A percentile compares a stretch with the other conserved stretches of the same genome.
Evolutionary conservation across 257 asterid genomes (phyloP).

Genomic region (Solanum bulbocastanum): DNA sequence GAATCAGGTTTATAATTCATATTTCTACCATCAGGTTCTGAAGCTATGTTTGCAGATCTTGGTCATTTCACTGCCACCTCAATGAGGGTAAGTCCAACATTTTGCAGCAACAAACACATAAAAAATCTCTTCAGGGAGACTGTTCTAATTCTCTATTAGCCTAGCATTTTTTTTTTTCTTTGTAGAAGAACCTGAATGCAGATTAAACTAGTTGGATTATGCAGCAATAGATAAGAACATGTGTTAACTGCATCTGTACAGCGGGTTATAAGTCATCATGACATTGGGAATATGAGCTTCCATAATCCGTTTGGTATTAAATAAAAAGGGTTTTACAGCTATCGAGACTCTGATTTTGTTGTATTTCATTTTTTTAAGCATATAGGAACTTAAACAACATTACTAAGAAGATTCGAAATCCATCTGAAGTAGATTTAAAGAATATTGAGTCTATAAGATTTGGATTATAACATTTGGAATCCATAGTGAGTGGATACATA

Average conservation of each 20-base stretch:
- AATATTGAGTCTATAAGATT: neutral
- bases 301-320: neutral
- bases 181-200: neutral
- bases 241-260: neutral
- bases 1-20: neutral
- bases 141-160: neutral
- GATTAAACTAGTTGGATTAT: neutral
- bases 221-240: neutral
- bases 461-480: neutral
- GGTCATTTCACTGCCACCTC: constrained; percentile 86
- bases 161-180: neutral
- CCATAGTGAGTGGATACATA: neutral
- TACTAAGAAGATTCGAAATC: neutral
- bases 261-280: neutral
- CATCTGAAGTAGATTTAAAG: neutral
- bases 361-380: neutral
- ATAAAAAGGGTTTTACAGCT: neutral
- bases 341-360: neutral
- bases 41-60: constrained; percentile 98
- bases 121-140: neutral
- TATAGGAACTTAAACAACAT: neutral
- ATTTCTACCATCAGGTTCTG: constrained; percentile 57
- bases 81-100: constrained; percentile 44
- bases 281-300: neutral
- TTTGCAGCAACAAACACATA: constrained; percentile 4